Conservation (phyloP, 176 grass and related monocot species). For the Pharus latifolius region DNA sequence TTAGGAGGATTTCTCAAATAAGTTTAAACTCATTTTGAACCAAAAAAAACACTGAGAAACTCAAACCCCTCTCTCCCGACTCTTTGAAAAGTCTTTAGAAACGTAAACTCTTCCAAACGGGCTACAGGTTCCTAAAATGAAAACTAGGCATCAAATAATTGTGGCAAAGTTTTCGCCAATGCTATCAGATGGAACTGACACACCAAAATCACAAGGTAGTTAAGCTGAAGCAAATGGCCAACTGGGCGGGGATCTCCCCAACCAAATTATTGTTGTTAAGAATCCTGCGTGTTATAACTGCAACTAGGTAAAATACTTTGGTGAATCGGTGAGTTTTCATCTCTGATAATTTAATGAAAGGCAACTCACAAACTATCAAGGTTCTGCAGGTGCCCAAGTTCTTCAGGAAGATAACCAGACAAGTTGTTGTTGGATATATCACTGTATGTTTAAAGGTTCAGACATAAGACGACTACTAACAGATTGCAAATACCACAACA, state of each 20-base stretch:
- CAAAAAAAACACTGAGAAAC: too few species aligned
- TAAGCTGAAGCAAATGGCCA: conserved; percentile 92
- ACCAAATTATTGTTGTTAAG: conserved; percentile 84
- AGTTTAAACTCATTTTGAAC: too few species aligned
- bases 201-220: conserved; percentile 63
- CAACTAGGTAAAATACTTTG: conserved; percentile 1
- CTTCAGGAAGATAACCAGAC: conserved; percentile 67
- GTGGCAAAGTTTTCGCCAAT: not conserved
- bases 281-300: conserved; percentile 44
- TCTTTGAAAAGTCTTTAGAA: too few species aligned
- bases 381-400: conserved; percentile 87
- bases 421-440: conserved; percentile 82
- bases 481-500: not conserved
- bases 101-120: too few species aligned
- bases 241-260: conserved; percentile 77
- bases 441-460: conserved; percentile 32
- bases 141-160: conserved; percentile 7
- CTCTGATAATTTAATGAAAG: conserved; percentile 2
- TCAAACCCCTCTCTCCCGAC: too few species aligned
- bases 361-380: conserved; percentile 77
- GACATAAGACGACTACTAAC: not conserved
- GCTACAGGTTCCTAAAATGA: conserved; percentile 81
- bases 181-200: not conserved
- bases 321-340: not conserved
- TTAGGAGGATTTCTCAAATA: too few species aligned